These are phyloP conservation scores for Sporothrix humicola DNA, from an alignment of 2,329 filamentous ascomycete species.

Conservation along the genomic window DNA sequence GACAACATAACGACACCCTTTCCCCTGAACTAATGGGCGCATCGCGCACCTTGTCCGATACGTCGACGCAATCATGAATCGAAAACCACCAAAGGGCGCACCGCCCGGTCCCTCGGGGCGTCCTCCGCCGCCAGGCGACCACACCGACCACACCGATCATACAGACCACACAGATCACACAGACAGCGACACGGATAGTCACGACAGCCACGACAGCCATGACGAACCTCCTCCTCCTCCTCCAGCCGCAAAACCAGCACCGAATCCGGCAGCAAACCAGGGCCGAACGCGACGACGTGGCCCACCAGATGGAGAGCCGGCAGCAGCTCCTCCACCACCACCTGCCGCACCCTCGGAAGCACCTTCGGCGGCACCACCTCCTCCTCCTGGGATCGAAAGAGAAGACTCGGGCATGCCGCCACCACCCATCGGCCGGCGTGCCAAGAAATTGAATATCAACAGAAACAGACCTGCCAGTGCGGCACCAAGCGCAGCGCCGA, in stretches of 20 bases:
- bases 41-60: neutral
- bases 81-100: constrained; percentile 9
- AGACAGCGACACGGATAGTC: constrained; percentile 18
- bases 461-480: neutral
- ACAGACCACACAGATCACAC: neutral
- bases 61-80: constrained; percentile 17
- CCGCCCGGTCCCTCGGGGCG: neutral
- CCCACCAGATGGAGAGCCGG: neutral
- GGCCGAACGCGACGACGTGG: neutral
- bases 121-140: constrained; percentile 2
- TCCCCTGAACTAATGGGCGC: neutral
- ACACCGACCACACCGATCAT: constrained; percentile 5
- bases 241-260: neutral
- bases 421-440: constrained; percentile 20
- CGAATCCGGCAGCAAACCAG: constrained; percentile 14
- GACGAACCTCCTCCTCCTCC: constrained; percentile 13
- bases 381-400: neutral
- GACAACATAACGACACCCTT: neutral
- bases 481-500: neutral
- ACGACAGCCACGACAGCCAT: constrained; percentile 23
- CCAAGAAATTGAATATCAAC: constrained; percentile 9
- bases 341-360: neutral
- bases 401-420: constrained; percentile 5
- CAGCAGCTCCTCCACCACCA: neutral
- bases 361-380: neutral